phyloP scores from a whole-genome alignment of 2,329 filamentous ascomycete species.

The Scedosporium boydii region DNA sequence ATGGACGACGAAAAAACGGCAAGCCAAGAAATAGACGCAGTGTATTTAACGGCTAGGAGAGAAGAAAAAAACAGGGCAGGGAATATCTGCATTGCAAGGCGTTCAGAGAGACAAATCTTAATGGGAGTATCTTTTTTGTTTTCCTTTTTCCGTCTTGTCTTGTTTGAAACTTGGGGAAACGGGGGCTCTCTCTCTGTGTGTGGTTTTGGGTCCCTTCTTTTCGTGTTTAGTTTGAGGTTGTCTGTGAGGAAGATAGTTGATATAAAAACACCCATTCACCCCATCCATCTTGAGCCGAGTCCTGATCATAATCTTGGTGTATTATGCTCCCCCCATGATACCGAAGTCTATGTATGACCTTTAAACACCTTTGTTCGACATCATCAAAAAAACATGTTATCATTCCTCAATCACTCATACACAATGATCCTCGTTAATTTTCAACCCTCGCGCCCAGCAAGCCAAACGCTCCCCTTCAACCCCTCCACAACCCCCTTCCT shows the following conservation, averaged over 20 bases:
- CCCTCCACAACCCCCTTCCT: slow-evolving; percentile 44
- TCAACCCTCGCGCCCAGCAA: slow-evolving; percentile 30
- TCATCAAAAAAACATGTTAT: background rate
- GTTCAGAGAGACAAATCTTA: slow-evolving; percentile 8
- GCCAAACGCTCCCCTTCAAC: slow-evolving; percentile 45
- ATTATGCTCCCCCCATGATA: background rate
- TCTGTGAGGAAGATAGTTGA: background rate
- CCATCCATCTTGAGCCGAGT: too few relatives aligned
- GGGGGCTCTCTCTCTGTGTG: background rate
- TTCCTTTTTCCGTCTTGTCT: slow-evolving; percentile 7
- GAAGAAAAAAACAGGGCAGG: background rate
- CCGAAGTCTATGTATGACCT: background rate
- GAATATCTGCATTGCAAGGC: slow-evolving; percentile 12
- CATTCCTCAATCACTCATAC: background rate
- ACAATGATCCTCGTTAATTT: slow-evolving; percentile 9
- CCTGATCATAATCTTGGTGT: background rate
- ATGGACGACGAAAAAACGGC: background rate
- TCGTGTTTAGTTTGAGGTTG: background rate
- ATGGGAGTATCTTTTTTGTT: background rate
- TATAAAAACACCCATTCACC: background rate
- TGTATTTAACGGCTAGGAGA: background rate
- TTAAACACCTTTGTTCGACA: background rate
- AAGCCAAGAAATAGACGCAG: background rate
- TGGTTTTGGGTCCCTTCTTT: slow-evolving; percentile 7
- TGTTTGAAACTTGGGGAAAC: slow-evolving; percentile 12